A percentile compares a stretch with the other conserved stretches of the same genome.
These are phyloP conservation scores for Aquilaria malaccensis DNA, from an alignment of 345 rosid genomes.

Conservation along the genomic window DNA sequence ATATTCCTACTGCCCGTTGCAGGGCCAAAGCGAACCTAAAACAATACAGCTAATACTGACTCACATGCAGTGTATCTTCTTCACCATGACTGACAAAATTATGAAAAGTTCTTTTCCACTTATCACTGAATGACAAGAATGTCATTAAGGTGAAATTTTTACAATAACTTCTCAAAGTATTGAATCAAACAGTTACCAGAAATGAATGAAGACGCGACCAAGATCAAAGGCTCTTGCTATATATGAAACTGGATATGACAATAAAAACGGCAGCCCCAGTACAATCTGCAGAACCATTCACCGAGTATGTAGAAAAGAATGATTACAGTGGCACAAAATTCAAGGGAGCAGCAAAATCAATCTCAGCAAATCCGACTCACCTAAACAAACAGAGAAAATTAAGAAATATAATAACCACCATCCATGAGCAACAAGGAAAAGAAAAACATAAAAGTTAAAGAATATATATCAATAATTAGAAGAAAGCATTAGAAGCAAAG, in stretches of 20 bases:
- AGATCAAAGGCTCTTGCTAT: constrained; percentile 86
- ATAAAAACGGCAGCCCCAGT: constrained; percentile 80
- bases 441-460: neutral
- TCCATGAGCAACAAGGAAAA: constrained; percentile 1
- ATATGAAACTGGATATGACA: constrained; percentile 60
- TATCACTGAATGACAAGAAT: no score
- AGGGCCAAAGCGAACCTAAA: no score
- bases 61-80: no score
- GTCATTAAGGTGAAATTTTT: no score
- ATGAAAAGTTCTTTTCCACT: no score
- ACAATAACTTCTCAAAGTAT: no score
- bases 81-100: no score
- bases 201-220: constrained; percentile 92
- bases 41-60: no score
- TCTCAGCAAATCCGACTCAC: constrained; percentile 50
- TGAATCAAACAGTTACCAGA: constrained; percentile 47
- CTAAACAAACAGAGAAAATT: constrained; percentile 30
- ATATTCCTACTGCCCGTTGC: no score
- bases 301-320: constrained; percentile 25
- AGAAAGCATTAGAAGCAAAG: constrained; percentile 9
- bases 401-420: constrained; percentile 12
- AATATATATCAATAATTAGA: neutral
- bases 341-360: constrained; percentile 18
- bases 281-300: constrained; percentile 70
- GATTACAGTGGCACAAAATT: constrained; percentile 19